Percentiles rank a stretch among this genome's conserved stretches.
These are phyloP conservation scores for Pterothamnion heteromorphum DNA, from an alignment of 31 red algal species.

Conservation along the genomic window DNA sequence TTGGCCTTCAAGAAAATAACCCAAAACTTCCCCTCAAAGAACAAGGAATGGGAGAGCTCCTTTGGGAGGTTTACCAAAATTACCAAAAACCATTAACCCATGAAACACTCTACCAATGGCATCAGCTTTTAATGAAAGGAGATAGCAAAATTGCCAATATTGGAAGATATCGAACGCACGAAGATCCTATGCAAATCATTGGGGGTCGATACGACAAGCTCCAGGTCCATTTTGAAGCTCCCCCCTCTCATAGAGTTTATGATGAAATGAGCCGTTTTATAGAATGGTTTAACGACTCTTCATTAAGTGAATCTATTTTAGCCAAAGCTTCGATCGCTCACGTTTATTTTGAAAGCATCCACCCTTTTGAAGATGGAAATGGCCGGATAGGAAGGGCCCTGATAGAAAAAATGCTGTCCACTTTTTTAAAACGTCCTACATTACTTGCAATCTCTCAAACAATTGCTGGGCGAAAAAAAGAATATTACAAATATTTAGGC, in stretches of 20 bases:
- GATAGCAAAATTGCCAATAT: neutral
- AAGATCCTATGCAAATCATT: neutral
- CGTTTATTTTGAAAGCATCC: neutral
- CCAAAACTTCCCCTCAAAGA: neutral
- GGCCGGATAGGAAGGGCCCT: neutral
- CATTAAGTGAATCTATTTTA: neutral
- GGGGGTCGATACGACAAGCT: neutral
- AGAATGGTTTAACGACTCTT: neutral
- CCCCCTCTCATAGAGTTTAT: neutral
- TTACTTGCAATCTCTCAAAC: neutral
- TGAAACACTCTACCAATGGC: neutral
- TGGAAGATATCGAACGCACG: neutral
- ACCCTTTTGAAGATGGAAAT: neutral
- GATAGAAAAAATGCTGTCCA: neutral
- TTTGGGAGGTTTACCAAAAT: neutral
- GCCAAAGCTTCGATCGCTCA: neutral
- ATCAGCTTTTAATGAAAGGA: neutral
- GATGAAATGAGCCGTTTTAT: neutral
- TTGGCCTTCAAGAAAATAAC: neutral
- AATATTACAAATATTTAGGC: neutral
- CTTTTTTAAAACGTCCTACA: neutral
- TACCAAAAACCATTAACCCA: neutral
- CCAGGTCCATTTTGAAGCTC: neutral
- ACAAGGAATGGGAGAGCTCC: neutral
- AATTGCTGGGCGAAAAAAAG: neutral